Evolutionary conservation across 2,329 filamentous ascomycete genomes (phyloP).

Genomic region (Ascocoryne sarcoides): DNA sequence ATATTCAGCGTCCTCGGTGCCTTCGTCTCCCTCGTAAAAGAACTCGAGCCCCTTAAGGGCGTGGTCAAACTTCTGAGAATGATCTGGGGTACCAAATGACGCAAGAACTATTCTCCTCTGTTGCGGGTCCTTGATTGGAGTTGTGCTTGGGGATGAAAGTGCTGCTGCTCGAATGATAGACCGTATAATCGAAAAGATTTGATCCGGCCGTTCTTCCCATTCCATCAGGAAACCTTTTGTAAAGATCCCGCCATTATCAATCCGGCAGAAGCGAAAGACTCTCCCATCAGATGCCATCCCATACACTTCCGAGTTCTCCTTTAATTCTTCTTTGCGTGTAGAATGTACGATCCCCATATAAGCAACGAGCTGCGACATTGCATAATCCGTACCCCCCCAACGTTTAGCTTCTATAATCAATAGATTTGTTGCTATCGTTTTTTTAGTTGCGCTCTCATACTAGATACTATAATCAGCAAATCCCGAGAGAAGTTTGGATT

Average conservation of each 20-base stretch:
- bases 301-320: not conserved
- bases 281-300: not conserved
- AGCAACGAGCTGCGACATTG: not conserved
- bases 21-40: not conserved
- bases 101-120: constrained; percentile 1
- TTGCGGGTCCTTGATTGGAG: not conserved
- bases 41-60: not conserved
- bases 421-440: not conserved
- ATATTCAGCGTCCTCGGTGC: not conserved
- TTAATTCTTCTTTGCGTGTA: not conserved
- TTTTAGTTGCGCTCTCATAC: not conserved
- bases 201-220: not conserved
- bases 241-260: not conserved
- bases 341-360: not conserved
- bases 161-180: not conserved
- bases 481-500: not conserved
- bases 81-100: constrained; percentile 1
- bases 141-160: not conserved
- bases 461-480: constrained; percentile 1
- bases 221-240: not conserved
- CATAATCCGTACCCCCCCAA: not conserved
- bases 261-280: not conserved
- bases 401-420: not conserved
- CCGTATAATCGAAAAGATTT: not conserved
- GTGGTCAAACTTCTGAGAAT: not conserved